Base-by-base conservation (phyloP, 306 rosid species). In the Comarum palustre region DNA sequence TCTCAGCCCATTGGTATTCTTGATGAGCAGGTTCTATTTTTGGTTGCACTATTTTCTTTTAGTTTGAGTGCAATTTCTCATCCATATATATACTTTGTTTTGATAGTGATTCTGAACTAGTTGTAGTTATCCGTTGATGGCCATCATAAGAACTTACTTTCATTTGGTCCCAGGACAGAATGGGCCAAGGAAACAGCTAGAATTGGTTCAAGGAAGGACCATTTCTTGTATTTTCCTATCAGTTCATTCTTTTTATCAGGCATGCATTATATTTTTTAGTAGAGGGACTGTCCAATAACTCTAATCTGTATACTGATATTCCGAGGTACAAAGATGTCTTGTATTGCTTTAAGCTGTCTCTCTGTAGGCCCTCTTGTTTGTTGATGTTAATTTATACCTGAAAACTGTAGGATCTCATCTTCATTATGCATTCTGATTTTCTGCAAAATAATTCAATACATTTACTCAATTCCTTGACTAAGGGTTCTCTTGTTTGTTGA, bases 11-110 rank as follows among this genome's bases (percentile, higher is more conserved):
- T 82, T 74, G 61, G 79, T 83, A 83, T 39, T 78, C 73, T 74
- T 82, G 80, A 85, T 79, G 78, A 36, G 66, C 80, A 77, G 92
- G 71, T 66, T 77, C 72, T 76, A 66, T 77, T 74, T 67, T 78
- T 68, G 34, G 39, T 42, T 68, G 68, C 69, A 65, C 77, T 75
- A 36, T 22, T 34, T 41, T 25, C 75, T 60, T 81, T 69, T 58
- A 39, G 68, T 72, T 68, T 77, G 34, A 73, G 71, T 83, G 82
- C 87, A 78, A 86, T 58, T 67, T 73, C 54, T 24, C 60, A 73
- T 82, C 27, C 69, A 82, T 68, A 8, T 36, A 82, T 68, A 8
- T 36, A 36, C 50, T 55, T 75, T 46, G 27, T 82, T 82, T 34
- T 77, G 54, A 77, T 36, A 76, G 75, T 77, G 75, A 77, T 73